Evolutionary conservation across 2,329 filamentous ascomycete genomes (phyloP).

Genomic region (Lasiodiplodia sp.): DNA sequence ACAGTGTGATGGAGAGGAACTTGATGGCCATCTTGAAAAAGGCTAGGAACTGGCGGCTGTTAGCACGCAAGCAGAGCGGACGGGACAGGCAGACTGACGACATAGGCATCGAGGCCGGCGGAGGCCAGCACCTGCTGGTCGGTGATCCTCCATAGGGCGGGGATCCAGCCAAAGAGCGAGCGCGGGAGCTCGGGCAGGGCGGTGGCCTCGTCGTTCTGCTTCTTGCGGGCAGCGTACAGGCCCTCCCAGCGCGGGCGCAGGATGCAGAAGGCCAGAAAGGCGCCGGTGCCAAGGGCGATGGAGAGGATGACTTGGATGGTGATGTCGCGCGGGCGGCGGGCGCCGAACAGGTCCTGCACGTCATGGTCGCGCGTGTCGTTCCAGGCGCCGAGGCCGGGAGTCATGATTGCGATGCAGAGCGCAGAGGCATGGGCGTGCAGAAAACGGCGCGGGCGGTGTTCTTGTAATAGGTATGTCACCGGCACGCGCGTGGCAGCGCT

Average conservation of each 20-base stretch:
- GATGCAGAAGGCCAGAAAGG: constrained; percentile 80
- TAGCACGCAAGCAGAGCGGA: not conserved
- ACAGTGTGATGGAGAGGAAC: constrained; percentile 78
- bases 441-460: not conserved
- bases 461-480: constrained; percentile 10
- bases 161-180: constrained; percentile 92
- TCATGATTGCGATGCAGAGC: constrained; percentile 31
- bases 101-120: constrained; percentile 92
- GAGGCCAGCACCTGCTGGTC: constrained; percentile 90
- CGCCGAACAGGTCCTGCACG: constrained; percentile 41
- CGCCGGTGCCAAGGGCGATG: constrained; percentile 70
- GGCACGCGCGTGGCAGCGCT: constrained; percentile 22
- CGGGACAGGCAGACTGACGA: constrained; percentile 61
- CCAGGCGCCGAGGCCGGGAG: constrained; percentile 32
- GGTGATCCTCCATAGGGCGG: constrained; percentile 80
- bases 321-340: constrained; percentile 53
- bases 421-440: constrained; percentile 22
- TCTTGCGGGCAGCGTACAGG: constrained; percentile 88
- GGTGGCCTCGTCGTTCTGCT: constrained; percentile 70
- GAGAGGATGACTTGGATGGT: constrained; percentile 75
- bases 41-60: constrained; percentile 70
- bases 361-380: constrained; percentile 34
- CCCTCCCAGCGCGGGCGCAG: constrained; percentile 90
- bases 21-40: constrained; percentile 97
- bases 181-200: constrained; percentile 80